Percentiles rank a stretch among this genome's conserved stretches.
phyloP scores from a whole-genome alignment of 148 eudicot genomes.

The Heliosperma pusillum region DNA sequence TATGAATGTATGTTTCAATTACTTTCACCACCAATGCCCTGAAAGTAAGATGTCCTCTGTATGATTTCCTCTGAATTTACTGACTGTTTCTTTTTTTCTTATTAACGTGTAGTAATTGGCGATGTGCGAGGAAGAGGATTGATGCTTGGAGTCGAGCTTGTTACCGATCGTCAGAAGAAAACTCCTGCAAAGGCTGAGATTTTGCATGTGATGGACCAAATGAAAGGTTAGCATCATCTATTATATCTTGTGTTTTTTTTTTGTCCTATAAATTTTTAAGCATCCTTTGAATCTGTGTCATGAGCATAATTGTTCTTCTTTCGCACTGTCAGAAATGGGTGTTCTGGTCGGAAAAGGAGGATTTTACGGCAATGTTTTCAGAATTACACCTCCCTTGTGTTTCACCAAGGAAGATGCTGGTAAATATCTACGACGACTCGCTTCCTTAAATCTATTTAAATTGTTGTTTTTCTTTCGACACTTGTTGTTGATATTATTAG shows the following conservation, averaged over 20 bases:
- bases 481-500: not conserved
- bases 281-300: not conserved
- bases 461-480: not conserved
- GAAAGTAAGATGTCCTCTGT: not conserved
- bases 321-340: slow-evolving; percentile 57
- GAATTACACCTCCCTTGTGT: slow-evolving; percentile 97
- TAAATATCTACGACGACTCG: slow-evolving; percentile 16
- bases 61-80: not conserved
- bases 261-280: not conserved
- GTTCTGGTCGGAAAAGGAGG: slow-evolving; percentile 97
- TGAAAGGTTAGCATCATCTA: slow-evolving; percentile 63
- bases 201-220: slow-evolving; percentile 83
- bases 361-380: slow-evolving; percentile 83
- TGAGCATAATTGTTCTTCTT: not conserved
- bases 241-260: too few relatives aligned
- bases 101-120: slow-evolving; percentile 64
- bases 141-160: slow-evolving; percentile 91
- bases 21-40: not conserved
- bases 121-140: slow-evolving; percentile 97
- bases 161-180: slow-evolving; percentile 71
- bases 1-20: slow-evolving; percentile 54
- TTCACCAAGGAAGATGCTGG: slow-evolving; percentile 97
- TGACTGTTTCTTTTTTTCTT: not conserved
- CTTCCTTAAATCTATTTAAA: not conserved
- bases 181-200: slow-evolving; percentile 90